Base-by-base conservation (phyloP, 2,329 filamentous ascomycete genomes). In the Apiospora pterosperma region DNA sequence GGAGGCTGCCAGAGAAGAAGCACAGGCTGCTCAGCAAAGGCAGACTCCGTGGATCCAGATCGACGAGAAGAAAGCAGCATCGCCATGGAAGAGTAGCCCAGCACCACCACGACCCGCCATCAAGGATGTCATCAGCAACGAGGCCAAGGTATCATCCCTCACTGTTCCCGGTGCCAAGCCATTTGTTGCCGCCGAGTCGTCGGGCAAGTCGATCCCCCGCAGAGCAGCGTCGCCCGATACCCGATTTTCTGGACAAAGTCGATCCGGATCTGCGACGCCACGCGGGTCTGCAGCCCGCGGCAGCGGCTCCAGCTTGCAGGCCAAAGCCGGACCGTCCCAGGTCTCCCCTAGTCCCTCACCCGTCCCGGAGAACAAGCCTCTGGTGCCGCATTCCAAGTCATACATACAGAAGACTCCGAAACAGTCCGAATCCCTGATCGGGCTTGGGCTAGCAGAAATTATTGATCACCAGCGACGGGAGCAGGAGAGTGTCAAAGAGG, bases 401-500 rank as follows among this genome's bases (percentile, higher is more conserved):
- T 90, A 84, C 79, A 85, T 85, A 38, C 79, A 80, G 44, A 81
- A 82, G 4, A 81, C 86, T 19, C 82, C 85, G 23, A 89, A 88
- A 63, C 80, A 65, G 39, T n/a, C 85, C 0, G 90, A 92, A 63
- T 84, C 86, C 1, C 82, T 84, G 2, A 77, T 90, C 4, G 90
- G 92, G 3, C 80, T 93, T 14, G 93, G 90, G 38, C 90, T 99
- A 80, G 87, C 89, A 19, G 93, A 97, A 69, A 99, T 99, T 64
- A 90, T 98, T 16, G 89, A 89, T 8, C 89, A 97, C 73, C 93
- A 99, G 77, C 88, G 90, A 75, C 88, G 88, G 10, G 94, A 97
- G 75, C 96, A 96, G 73, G 88, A 93, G 64, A 86, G 88, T 21
- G 89, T 96, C 66, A 90, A 88, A 62, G 94, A 97, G 74, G 92